A percentile compares a stretch with the other conserved stretches of the same genome.
These are phyloP conservation scores for Vigna angularis DNA, from an alignment of 306 rosid species.

Conservation along the genomic window DNA sequence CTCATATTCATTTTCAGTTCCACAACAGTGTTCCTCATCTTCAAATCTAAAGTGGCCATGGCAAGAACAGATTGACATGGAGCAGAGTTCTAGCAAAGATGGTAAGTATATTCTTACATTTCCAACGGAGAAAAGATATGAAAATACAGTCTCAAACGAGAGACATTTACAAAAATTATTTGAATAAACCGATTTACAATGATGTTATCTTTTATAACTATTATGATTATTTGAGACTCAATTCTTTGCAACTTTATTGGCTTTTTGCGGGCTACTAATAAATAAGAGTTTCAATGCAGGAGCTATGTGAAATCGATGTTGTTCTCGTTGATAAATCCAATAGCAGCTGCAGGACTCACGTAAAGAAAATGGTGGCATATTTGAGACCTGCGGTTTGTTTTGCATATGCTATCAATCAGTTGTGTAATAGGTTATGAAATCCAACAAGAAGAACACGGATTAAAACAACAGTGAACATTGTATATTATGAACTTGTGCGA, in stretches of 20 bases:
- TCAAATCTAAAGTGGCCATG: slow-evolving; percentile 57
- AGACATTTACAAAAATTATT: neutral
- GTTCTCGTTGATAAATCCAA: slow-evolving; percentile 28
- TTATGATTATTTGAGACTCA: neutral
- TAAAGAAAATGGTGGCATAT: slow-evolving; percentile 27
- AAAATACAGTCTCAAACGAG: slow-evolving; percentile 7
- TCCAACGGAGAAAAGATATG: slow-evolving; percentile 28
- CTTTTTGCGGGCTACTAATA: slow-evolving; percentile 30
- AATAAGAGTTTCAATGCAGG: slow-evolving; percentile 48
- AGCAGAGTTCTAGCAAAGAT: slow-evolving; percentile 61
- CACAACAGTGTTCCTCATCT: slow-evolving; percentile 71
- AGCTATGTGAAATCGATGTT: slow-evolving; percentile 48
- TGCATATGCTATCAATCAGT: slow-evolving; percentile 15
- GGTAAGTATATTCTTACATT: slow-evolving; percentile 48
- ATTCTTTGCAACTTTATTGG: neutral
- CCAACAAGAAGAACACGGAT: slow-evolving; percentile 3
- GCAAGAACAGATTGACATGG: slow-evolving; percentile 63
- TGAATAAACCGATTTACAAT: neutral
- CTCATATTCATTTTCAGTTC: slow-evolving; percentile 74
- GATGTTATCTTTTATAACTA: neutral
- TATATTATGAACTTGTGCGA: slow-evolving; percentile 32
- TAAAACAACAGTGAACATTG: slow-evolving; percentile 40
- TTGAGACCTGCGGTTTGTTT: slow-evolving; percentile 11
- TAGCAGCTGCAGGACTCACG: slow-evolving; percentile 23
- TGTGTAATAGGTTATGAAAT: slow-evolving; percentile 21